Base-by-base conservation (phyloP, 177 flowering plant species). In the Vitis hybrid region DNA sequence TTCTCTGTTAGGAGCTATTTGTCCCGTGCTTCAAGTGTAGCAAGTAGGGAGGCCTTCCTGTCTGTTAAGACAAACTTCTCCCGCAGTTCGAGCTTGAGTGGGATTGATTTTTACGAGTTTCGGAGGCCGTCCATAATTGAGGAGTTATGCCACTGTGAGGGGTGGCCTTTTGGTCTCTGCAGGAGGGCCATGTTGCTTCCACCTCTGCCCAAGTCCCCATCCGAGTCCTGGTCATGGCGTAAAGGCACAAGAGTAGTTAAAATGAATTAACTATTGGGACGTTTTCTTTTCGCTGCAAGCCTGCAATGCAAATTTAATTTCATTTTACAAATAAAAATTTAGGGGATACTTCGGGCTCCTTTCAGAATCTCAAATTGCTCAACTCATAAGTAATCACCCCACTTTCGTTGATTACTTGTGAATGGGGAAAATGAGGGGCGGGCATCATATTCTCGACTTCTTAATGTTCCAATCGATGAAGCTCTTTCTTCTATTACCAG, bases 81-180 rank as follows among this genome's bases (percentile, higher is more conserved):
- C 5, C 58, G 78, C 2, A 73, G 78, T 67, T 84, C 88, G 14
- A 86, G 87, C 81, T 66, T 76, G 52, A 78, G 71, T n/a, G 73
- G 70, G 63, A 6, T 80, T 15, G 87, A 82, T 12, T 76, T 69
- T 58, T 66, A 46, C 54, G 78, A 80, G 20, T 54, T 67, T 27
- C 64, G 69, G 52, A 77, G 81, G 74, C 78, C 81, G 1, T 82
- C 86, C 0, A 78, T 91, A 15, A 70, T 89, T 18, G 76, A 77
- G 59, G 91, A 88, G 79, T 67, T 91, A 7, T 72, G 87, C 27
- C 83, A 86, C 10, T 93, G 92, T 24, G 83, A 91, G 59, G 97
- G 97, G 32, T 93, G 98, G 98, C 95, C 98, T 0, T 91, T 93
- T 32, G 98, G 98, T 21, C 84, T 93, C 3, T 83, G 83, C 78